Evolutionary conservation across 345 rosid species (phyloP).

Genomic region (Sisymbrium irio): DNA sequence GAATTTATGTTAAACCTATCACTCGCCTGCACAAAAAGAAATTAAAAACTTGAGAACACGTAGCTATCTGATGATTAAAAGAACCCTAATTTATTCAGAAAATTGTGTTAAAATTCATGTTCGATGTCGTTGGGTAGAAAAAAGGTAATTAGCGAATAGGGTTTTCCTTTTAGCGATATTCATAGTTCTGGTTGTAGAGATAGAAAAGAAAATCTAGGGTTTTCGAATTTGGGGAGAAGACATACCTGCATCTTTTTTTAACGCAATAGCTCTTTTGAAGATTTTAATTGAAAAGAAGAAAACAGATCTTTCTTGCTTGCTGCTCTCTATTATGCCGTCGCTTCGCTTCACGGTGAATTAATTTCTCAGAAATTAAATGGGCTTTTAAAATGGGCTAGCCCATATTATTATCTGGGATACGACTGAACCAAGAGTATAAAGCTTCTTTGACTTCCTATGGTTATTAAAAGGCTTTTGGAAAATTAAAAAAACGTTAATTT

Average conservation of each 20-base stretch:
- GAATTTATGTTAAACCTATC: constrained; percentile 98
- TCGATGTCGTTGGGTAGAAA: not conserved
- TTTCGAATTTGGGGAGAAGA: not conserved
- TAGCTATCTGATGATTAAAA: not conserved
- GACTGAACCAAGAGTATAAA: no score
- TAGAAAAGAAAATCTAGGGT: not conserved
- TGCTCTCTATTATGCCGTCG: not conserved
- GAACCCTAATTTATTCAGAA: not conserved
- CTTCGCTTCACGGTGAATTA: not conserved
- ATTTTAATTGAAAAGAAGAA: not conserved
- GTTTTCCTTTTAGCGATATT: not conserved
- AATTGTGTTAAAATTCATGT: not conserved
- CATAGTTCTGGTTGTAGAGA: not conserved
- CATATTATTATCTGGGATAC: no score
- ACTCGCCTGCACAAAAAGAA: constrained; percentile 64
- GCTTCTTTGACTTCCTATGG: no score
- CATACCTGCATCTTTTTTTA: not conserved
- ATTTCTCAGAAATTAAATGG: not conserved
- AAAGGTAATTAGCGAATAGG: not conserved
- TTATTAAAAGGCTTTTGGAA: no score
- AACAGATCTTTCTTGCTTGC: no score
- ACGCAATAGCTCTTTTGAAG: not conserved
- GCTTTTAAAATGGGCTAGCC: not conserved
- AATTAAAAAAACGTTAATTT: no score
- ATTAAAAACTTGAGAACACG: not conserved